phyloP scores from a whole-genome alignment of 2,329 filamentous ascomycete species.

The Penicillium expansum region DNA sequence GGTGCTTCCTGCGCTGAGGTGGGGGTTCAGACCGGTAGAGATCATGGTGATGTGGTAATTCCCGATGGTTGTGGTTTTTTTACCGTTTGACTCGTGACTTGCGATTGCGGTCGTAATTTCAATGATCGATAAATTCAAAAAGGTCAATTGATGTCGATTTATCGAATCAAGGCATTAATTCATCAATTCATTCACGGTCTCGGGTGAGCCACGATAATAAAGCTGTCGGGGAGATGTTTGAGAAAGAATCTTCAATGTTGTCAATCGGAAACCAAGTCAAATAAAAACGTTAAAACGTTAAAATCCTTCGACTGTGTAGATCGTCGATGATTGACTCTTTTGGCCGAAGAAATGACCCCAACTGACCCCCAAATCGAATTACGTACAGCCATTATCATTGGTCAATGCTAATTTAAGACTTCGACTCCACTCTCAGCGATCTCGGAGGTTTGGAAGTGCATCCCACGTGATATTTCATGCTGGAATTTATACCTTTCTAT shows the following conservation, averaged over 20 bases:
- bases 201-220: background rate
- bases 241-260: background rate
- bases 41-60: background rate
- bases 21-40: background rate
- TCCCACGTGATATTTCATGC: background rate
- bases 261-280: background rate
- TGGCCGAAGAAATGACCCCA: slow-evolving; percentile 2
- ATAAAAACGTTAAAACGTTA: background rate
- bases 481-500: too few relatives aligned
- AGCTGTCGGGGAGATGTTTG: slow-evolving; percentile 13
- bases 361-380: slow-evolving; percentile 6
- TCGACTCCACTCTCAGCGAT: background rate
- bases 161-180: slow-evolving; percentile 4
- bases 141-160: background rate
- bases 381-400: slow-evolving; percentile 13
- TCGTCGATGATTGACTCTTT: slow-evolving; percentile 6
- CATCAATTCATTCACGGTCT: background rate
- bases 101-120: background rate
- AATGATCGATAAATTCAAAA: background rate
- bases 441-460: background rate
- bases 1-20: background rate
- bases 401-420: background rate
- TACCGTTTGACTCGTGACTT: background rate
- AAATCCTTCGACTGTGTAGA: background rate
- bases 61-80: background rate